phyloP scores from a whole-genome alignment of 805 yeast genomes.

The Saccharomycopsis amapae region DNA sequence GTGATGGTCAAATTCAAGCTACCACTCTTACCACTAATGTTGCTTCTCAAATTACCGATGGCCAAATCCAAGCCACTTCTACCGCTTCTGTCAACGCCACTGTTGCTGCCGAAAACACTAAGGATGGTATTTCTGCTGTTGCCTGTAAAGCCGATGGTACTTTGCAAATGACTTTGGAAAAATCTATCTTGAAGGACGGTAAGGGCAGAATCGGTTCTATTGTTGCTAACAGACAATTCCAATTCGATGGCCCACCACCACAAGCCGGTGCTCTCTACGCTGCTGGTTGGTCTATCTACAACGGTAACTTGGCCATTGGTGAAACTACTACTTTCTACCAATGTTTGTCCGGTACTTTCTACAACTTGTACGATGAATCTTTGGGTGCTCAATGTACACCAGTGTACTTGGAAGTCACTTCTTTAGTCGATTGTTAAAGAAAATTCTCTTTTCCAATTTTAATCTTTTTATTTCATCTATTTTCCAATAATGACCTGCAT shows the following conservation, averaged over 20 bases:
- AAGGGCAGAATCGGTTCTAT: slow-evolving; percentile 68
- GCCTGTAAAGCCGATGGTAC: slow-evolving; percentile 44
- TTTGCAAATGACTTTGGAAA: slow-evolving; percentile 48
- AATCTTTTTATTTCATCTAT: too few species aligned
- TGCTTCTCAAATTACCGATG: slow-evolving; percentile 40
- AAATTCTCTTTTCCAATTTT: too few species aligned
- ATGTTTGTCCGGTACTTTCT: slow-evolving; percentile 70
- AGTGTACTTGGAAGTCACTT: slow-evolving; percentile 53
- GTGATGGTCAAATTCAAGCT: slow-evolving; percentile 46
- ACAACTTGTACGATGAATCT: slow-evolving; percentile 65
- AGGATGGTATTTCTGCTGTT: slow-evolving; percentile 24
- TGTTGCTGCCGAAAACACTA: slow-evolving; percentile 24
- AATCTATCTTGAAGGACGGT: slow-evolving; percentile 47
- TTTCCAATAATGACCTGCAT: too few species aligned
- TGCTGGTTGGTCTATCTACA: slow-evolving; percentile 57
- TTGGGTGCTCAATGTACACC: slow-evolving; percentile 57
- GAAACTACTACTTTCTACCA: slow-evolving; percentile 56
- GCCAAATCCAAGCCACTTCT: slow-evolving; percentile 37
- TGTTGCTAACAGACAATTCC: slow-evolving; percentile 80
- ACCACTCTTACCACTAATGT: slow-evolving; percentile 26
- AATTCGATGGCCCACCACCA: slow-evolving; percentile 82
- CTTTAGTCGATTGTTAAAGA: slow-evolving; percentile 45
- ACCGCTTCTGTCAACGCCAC: slow-evolving; percentile 23
- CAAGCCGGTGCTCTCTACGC: slow-evolving; percentile 72
- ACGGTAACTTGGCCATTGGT: slow-evolving; percentile 59